A percentile compares a stretch with the other conserved stretches of the same genome.
Evolutionary conservation across 305 asterid genomes (phyloP).

Genomic region (Nicotiana rustica): DNA sequence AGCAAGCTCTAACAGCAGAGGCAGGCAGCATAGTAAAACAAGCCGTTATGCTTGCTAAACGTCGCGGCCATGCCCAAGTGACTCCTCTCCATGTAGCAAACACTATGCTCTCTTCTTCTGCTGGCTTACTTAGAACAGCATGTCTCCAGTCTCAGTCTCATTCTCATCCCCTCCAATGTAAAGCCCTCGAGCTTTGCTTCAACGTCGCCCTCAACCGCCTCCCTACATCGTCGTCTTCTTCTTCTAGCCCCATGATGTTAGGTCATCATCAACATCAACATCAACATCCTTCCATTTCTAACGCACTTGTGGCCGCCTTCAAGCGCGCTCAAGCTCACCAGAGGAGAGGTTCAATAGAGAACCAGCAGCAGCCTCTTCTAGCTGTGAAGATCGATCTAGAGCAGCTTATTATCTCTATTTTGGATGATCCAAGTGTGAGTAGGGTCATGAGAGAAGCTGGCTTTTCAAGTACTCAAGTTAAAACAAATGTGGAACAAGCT

Average conservation of each 20-base stretch:
- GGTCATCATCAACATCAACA: slow-evolving; percentile 34
- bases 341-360: slow-evolving; percentile 80
- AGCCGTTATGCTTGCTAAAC: slow-evolving; percentile 69
- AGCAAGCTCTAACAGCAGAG: slow-evolving; percentile 69
- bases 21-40: slow-evolving; percentile 74
- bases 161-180: slow-evolving; percentile 89
- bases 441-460: slow-evolving; percentile 97
- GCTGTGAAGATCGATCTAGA: slow-evolving; percentile 81
- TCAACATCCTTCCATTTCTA: slow-evolving; percentile 62
- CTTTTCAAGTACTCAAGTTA: slow-evolving; percentile 82
- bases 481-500: slow-evolving; percentile 73
- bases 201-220: slow-evolving; percentile 91
- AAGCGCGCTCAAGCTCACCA: slow-evolving; percentile 94
- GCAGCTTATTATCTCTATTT: slow-evolving; percentile 79
- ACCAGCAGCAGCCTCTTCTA: slow-evolving; percentile 62
- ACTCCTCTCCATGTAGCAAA: slow-evolving; percentile 91
- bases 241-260: slow-evolving; percentile 52
- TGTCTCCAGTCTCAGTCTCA: slow-evolving; percentile 64
- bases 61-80: slow-evolving; percentile 97
- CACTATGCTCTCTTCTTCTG: slow-evolving; percentile 67
- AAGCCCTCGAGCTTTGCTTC: slow-evolving; percentile 96
- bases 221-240: slow-evolving; percentile 58
- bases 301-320: slow-evolving; percentile 89
- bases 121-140: slow-evolving; percentile 66
- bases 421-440: slow-evolving; percentile 97